Conservation (phyloP, 2,329 filamentous ascomycete species). For the Aspergillus ochraceus region DNA sequence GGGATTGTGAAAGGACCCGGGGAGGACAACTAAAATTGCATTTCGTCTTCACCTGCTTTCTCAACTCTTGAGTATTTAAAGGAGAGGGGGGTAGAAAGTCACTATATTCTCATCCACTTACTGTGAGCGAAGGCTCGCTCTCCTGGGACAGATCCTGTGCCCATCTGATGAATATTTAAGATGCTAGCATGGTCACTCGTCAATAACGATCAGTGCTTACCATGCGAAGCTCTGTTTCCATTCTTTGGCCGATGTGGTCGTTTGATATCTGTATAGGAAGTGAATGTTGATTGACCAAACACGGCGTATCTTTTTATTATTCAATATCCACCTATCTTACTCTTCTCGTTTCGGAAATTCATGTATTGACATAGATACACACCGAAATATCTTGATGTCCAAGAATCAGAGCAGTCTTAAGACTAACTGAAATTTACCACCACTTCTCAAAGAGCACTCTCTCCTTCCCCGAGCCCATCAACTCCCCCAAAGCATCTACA, state of each 20-base stretch:
- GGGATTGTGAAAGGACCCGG: conserved; percentile 50
- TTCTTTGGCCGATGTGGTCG: background rate
- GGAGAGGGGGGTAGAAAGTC: background rate
- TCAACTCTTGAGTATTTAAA: background rate
- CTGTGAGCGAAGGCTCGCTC: background rate
- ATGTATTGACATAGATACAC: background rate
- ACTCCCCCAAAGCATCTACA: conserved; percentile 43
- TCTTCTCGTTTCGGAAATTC: background rate
- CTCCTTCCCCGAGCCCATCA: conserved; percentile 47
- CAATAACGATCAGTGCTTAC: background rate
- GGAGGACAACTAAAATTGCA: conserved; percentile 1
- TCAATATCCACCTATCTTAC: background rate
- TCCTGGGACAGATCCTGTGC: background rate
- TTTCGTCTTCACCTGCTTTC: background rate
- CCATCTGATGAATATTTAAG: background rate
- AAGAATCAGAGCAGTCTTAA: background rate
- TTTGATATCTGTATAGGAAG: background rate
- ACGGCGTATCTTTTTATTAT: background rate
- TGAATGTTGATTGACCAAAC: background rate
- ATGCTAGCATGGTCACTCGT: background rate
- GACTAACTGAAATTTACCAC: conserved; percentile 50
- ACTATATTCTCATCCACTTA: background rate
- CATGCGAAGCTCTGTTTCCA: background rate
- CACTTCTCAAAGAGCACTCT: conserved; percentile 62
- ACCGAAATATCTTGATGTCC: background rate